Base-by-base conservation (phyloP, 345 rosid genomes). In the Tarenaya hassleriana region DNA sequence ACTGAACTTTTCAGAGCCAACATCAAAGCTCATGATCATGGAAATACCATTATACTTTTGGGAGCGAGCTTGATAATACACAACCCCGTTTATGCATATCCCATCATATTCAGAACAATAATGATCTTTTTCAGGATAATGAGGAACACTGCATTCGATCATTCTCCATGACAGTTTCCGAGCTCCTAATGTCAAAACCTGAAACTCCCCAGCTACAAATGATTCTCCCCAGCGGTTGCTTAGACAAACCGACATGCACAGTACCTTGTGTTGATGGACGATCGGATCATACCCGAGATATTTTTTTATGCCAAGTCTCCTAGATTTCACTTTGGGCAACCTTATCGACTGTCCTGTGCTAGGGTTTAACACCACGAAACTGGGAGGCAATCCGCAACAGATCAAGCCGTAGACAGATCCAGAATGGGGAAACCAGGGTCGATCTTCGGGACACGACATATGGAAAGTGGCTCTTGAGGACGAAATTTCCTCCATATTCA, bases 81-180 rank as follows among this genome's bases (percentile, higher is more conserved):
- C 14, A 46, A 37, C 62, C 34, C 53, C 62, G n/a, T 37, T 47
- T 44, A 57, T 57, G 53, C 62, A 46, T 57, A 57, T 24, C 27
- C 37, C 44, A 46, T 57, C 37, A 46, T 15, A 13, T n/a, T n/a
- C n/a, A n/a, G n/a, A n/a, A n/a, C n/a, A n/a, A n/a, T n/a, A n/a
- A n/a, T n/a, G n/a, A n/a, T n/a, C n/a, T n/a, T n/a, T n/a, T n/a
- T 0, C 9, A 45, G 55, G 41, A 6, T 1, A 0, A 39, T 59
- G 55, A 14, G 14, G 20, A 10, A 48, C 3, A 16, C 34, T 32
- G 31, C 63, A 59, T 55, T 12, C 1, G 8, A 58, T 47, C 47
- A 10, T 35, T 47, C 16, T 47, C 47, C 54, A 47, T 16, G 54
- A 24, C 0, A 4, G 17, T 24, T n/a, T 38, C 24, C 19, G 41